phyloP scores from a whole-genome alignment of 108 stramenopile genomes.

The Licmophora abbreviata region DNA sequence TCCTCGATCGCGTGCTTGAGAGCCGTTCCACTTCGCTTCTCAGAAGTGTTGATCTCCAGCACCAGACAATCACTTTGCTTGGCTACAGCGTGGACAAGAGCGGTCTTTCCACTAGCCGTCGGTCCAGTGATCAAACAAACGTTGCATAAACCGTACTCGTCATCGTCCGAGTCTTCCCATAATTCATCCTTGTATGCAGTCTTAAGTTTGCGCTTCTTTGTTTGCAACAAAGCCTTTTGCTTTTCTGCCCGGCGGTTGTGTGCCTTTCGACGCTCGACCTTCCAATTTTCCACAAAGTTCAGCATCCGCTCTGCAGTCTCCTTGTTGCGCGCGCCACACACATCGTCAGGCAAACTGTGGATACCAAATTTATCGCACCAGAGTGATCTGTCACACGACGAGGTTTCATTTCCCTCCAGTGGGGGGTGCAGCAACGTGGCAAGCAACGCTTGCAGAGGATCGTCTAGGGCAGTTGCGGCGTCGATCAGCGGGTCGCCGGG shows the following conservation, averaged over 20 bases:
- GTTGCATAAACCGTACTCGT: slow-evolving; percentile 25
- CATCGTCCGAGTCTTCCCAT: slow-evolving; percentile 43
- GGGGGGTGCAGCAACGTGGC: too few relatives aligned
- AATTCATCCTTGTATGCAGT: slow-evolving; percentile 15
- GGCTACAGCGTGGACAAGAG: slow-evolving; percentile 63
- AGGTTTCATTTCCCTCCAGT: neutral
- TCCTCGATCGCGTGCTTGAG: slow-evolving; percentile 64
- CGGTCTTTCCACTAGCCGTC: slow-evolving; percentile 54
- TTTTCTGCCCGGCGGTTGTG: slow-evolving; percentile 30
- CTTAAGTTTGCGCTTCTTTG: slow-evolving; percentile 9
- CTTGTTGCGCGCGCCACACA: slow-evolving; percentile 27
- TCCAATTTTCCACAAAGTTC: slow-evolving; percentile 56
- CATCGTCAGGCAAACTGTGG: slow-evolving; percentile 20
- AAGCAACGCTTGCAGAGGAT: slow-evolving; percentile 3
- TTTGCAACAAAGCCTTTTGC: slow-evolving; percentile 17
- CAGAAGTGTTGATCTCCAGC: slow-evolving; percentile 70
- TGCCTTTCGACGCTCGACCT: slow-evolving; percentile 39
- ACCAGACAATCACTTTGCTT: slow-evolving; percentile 42
- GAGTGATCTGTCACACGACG: slow-evolving; percentile 6
- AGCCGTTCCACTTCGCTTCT: slow-evolving; percentile 35
- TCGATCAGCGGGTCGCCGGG: neutral
- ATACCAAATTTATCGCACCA: slow-evolving; percentile 45
- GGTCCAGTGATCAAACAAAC: slow-evolving; percentile 63
- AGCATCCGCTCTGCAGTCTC: slow-evolving; percentile 20
- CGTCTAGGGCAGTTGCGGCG: slow-evolving; percentile 6